Conservation (phyloP, 345 rosid species). For the Raphanus raphanistrum region DNA sequence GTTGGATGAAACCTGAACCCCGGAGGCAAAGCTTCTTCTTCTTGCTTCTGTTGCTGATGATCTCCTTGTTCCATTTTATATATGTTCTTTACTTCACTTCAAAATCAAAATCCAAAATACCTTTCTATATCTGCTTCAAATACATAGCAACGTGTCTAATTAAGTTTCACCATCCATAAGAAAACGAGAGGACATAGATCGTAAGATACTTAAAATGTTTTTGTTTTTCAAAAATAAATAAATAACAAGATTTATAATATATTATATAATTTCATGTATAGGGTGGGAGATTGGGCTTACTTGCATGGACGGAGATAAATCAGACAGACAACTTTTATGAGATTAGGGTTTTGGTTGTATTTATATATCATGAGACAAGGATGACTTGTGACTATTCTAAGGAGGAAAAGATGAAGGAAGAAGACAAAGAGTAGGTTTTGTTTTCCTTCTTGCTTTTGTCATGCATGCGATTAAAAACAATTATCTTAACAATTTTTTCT, state of each 20-base stretch:
- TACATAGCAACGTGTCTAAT: constrained; percentile 3
- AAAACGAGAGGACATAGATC: constrained; percentile 15
- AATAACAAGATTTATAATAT: constrained; percentile 9
- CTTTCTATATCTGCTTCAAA: constrained; percentile 22
- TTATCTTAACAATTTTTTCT: background rate
- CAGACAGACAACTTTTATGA: constrained; percentile 26
- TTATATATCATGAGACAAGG: constrained; percentile 26
- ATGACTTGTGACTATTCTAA: constrained; percentile 39
- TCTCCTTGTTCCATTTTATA: constrained; percentile 32
- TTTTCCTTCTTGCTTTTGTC: background rate
- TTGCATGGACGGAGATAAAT: constrained; percentile 48
- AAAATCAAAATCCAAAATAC: constrained; percentile 11
- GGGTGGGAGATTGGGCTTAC: constrained; percentile 46
- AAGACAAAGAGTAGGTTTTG: background rate
- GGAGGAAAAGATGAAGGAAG: constrained; percentile 33
- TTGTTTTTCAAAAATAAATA: background rate
- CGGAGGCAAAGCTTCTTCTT: constrained; percentile 79
- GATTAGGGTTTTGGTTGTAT: constrained; percentile 40
- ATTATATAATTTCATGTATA: background rate
- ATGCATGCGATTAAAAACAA: background rate
- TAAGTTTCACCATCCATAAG: background rate
- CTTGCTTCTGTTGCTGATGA: constrained; percentile 46
- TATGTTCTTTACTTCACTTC: constrained; percentile 10
- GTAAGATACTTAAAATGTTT: background rate
- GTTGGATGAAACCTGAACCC: constrained; percentile 99